These are phyloP conservation scores for Discostella stelligeroides DNA, from an alignment of 108 stramenopile species.

Conservation along the genomic window DNA sequence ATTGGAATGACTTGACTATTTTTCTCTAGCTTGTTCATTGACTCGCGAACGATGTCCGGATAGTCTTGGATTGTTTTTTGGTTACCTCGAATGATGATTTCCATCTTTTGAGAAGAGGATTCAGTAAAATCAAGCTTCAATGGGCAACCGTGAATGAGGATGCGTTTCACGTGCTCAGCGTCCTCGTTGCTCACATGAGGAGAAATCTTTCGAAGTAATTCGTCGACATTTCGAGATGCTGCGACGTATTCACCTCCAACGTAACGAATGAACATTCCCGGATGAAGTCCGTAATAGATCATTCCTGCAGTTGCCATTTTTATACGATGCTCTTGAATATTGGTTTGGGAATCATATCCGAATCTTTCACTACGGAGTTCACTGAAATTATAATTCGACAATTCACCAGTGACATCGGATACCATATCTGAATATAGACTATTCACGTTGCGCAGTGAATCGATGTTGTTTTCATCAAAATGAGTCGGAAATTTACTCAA, in stretches of 20 bases:
- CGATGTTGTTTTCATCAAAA: background rate
- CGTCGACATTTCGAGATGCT: background rate
- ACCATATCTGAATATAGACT: background rate
- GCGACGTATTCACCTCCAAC: constrained; percentile 6
- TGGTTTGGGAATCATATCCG: background rate
- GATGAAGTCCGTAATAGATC: constrained; percentile 9
- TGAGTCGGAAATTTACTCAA: background rate
- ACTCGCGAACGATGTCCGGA: background rate
- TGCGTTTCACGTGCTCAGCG: constrained; percentile 1
- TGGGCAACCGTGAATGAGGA: constrained; percentile 8
- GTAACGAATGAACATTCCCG: background rate
- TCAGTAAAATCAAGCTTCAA: background rate
- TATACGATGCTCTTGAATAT: background rate
- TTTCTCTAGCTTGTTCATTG: constrained; percentile 27
- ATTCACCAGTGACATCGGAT: background rate
- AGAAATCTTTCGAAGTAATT: background rate
- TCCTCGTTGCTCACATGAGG: constrained; percentile 1
- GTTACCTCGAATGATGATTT: constrained; percentile 2
- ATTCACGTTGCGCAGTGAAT: too few relatives aligned
- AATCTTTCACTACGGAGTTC: background rate
- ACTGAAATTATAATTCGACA: background rate
- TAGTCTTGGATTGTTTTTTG: constrained; percentile 1
- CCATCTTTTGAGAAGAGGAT: background rate
- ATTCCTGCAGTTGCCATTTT: background rate
- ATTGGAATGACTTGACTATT: constrained; percentile 10